Percentiles rank a stretch among this genome's conserved stretches.
Evolutionary conservation across 228 moss, liverwort and hornwort species (phyloP).

Genomic region (Sphagnum fallax): DNA sequence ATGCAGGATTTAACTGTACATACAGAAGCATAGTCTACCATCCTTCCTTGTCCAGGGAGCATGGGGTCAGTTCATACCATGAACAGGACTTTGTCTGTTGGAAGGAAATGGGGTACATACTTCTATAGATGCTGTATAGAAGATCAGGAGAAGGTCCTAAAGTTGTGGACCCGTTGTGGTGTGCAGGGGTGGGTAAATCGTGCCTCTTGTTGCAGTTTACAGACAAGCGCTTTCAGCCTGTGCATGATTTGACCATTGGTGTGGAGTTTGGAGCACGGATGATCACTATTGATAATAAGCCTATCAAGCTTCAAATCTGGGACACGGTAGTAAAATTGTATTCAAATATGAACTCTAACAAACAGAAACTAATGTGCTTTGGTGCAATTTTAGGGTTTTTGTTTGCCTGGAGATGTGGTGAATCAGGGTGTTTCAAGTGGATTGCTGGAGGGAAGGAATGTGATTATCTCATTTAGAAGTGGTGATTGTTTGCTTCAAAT

Average conservation of each 20-base stretch:
- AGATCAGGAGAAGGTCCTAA: background rate
- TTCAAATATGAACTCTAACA: background rate
- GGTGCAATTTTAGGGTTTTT: background rate
- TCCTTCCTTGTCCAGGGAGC: no score
- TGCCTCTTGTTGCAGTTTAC: constrained; percentile 18
- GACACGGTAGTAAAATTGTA: constrained; percentile 22
- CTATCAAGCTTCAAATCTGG: constrained; percentile 55
- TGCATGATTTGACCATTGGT: constrained; percentile 54
- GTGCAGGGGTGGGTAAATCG: constrained; percentile 7
- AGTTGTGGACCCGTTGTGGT: background rate
- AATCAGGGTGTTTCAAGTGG: background rate
- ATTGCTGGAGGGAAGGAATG: no score
- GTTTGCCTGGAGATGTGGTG: background rate
- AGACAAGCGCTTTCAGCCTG: constrained; percentile 48
- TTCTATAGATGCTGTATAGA: background rate
- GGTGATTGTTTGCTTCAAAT: background rate
- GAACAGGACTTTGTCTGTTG: no score
- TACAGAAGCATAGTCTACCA: no score
- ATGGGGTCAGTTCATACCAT: no score
- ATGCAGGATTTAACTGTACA: no score
- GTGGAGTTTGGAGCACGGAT: constrained; percentile 53
- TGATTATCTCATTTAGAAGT: no score
- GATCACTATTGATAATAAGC: constrained; percentile 53
- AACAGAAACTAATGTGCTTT: background rate
- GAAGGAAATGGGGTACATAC: no score